These are phyloP conservation scores for Sutorius eximius DNA, from an alignment of 1,284 basidiomycete species.

Conservation along the genomic window DNA sequence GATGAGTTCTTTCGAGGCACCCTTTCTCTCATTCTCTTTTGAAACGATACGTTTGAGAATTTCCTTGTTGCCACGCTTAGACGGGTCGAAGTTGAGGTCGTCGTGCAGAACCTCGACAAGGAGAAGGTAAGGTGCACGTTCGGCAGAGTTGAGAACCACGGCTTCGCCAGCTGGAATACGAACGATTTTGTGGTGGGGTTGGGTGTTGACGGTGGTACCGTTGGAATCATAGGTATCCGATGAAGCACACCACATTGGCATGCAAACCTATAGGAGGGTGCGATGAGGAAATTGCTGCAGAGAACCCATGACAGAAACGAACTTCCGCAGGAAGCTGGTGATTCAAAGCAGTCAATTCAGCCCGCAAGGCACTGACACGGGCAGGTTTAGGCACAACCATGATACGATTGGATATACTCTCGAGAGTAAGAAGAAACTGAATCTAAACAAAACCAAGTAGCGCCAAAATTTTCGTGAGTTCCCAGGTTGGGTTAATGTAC, in stretches of 20 bases:
- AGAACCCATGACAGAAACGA: constrained; percentile 23
- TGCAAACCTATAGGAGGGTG: constrained; percentile 70
- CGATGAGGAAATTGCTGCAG: not conserved
- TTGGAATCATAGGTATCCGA: constrained; percentile 52
- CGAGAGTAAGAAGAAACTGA: constrained; percentile 85
- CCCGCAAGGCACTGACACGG: constrained; percentile 90
- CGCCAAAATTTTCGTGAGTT: constrained; percentile 2
- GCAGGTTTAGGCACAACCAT: constrained; percentile 93
- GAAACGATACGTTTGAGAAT: constrained; percentile 80
- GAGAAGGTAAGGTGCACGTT: constrained; percentile 91
- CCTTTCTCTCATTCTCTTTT: constrained; percentile 65
- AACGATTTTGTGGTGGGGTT: constrained; percentile 92
- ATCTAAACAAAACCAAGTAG: constrained; percentile 45
- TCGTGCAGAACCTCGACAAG: constrained; percentile 90
- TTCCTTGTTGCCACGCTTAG: constrained; percentile 82
- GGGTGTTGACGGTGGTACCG: constrained; percentile 36
- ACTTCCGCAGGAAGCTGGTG: constrained; percentile 95
- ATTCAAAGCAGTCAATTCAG: constrained; percentile 94
- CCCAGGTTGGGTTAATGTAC: not conserved
- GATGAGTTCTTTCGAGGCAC: constrained; percentile 53
- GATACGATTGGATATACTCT: constrained; percentile 91
- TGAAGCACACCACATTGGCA: constrained; percentile 94
- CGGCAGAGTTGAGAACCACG: constrained; percentile 97
- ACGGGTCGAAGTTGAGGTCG: constrained; percentile 94
- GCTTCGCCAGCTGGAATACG: constrained; percentile 97